Evolutionary conservation across 805 yeast species (phyloP), one percentile per base, ranked within the genome.

Genomic region (Myxozyma mucilagina): DNA sequence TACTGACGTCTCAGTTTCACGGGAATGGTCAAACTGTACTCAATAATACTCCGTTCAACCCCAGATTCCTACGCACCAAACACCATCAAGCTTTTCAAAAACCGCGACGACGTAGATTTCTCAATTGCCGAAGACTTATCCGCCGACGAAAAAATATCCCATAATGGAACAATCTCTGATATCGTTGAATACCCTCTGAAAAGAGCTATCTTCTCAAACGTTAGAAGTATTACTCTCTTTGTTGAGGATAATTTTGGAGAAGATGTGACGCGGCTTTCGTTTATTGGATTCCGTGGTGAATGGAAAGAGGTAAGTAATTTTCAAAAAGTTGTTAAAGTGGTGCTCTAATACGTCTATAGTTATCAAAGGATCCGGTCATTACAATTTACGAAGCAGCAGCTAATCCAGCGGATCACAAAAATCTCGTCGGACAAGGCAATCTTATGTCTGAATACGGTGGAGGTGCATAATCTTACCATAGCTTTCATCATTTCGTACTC

Each of bases 351-450:
- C 18, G 20, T 20, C 9, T 44, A 2, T 39, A 59, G 61, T 71
- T 87, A 53, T 72, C 77, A 36, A 81, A 80, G 63, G 89, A 87
- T 45, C 96, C 97, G 0, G 83, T 90, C 16, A 79, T 87, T 14
- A 80, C 96, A 0, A 70, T 89, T 20, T 93, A 92, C 73, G 98
- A 93, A 74, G 83, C 91, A 57, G 96, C 97, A 0, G 94, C 97
- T 2, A 92, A 92, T 72, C 97, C 97, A 0, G 84, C 87, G 1
- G 97, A 92, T 71, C 97, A 93, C 73, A 84, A 80, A 66, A 79
- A 74, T 52, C 24, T 61, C 8, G 65, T 61, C n/a, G 57, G 53
- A 4, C 57, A 47, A 10, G 69, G 64, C 16, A 43, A 32, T 7
- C 53, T 47, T 16, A 56, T 60, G 24, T 39, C 63, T 5, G 61